Evolutionary conservation across 2,329 filamentous ascomycete genomes (phyloP), one percentile per base, ranked within the genome.

Genomic region (Fusarium camptoceras): DNA sequence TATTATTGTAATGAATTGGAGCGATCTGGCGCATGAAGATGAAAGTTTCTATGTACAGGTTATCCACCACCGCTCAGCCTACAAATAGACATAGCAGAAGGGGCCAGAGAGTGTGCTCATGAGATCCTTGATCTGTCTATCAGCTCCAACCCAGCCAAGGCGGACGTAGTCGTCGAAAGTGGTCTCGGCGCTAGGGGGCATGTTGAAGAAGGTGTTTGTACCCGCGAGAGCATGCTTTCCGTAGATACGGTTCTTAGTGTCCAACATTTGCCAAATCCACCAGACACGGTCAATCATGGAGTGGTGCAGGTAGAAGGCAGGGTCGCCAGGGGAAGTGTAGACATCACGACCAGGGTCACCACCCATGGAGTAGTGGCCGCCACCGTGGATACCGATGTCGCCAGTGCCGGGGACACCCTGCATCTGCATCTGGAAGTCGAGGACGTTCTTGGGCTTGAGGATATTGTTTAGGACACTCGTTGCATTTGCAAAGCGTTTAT

Each of bases 371-470:
- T 78, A 82, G 68, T 83, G 81, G 2, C 81, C 81, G 1, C 74
- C 80, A 6, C 76, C 75, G 59, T 81, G 81, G 16, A 83, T 76
- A 66, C 78, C 76, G 9, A 76, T 73, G 6, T 69, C 74, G 16
- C 71, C 76, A 10, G 56, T 60, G 27, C 72, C 72, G 8, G 74
- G 71, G 28, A 76, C 55, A 60, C 75, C 79, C 72, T 85, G 83
- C 82, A 86, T 83, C 44, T 72, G 72, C 66, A 78, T 79, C 76
- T 86, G 82, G 75, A 86, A 86, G 46, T 77, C 75, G 15, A 68
- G 64, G 56, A 86, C 80, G 51, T 79, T 77, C 31, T 71, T 68
- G 56, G 75, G 76, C 42, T 76, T 67, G 30, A 76, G 76, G 70
- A 86, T 82, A 44, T 83, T 81, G 49, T 50, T 64, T 25, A 78